Base-by-base conservation (phyloP, 108 stramenopile genomes). In the Skeletonema costatum region DNA sequence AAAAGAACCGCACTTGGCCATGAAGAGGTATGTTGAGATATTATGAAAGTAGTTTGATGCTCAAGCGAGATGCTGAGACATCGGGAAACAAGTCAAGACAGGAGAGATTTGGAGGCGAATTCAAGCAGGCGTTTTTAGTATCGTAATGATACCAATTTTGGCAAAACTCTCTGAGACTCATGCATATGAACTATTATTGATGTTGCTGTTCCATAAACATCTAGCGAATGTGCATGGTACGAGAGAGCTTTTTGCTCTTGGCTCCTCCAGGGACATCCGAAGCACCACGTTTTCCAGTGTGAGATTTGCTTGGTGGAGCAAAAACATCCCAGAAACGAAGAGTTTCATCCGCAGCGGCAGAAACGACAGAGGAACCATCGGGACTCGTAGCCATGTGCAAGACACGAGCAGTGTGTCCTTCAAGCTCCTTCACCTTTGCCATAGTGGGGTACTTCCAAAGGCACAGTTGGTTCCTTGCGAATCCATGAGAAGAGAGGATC, bases 261-360 rank as follows among this genome's bases (percentile, higher is more conserved):
- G 81, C 65, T 42, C 75, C 74, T 68, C 71, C 84, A 73, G 62
- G 44, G 31, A 60, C 51, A 60, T 84, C 82, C n/a, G 81, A 60
- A 42, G 81, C 82, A 64, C 82, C 71, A 50, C 85, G 65, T 70
- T 83, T 60, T 76, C 82, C 71, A 78, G 82, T 60, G 58, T 78
- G 46, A 74, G 79, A 66, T 32, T 74, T 70, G 68, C 84, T 86
- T 25, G 89, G 83, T 17, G 93, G 85, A 19, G 90, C 98, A 76
- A 99, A 99, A 48, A 99, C 88, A 66, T 99, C 92, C 98, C 99
- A 99, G 82, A 99, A 99, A 10, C 99, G 96, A 14, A 99, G 84
- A 4, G 99, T 99, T 83, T 99, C 98, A 80, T 99, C 99, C 14
- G 96, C 98, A 11, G 97, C 97, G 2, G 96, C 99, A n/a, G 97